Base-by-base conservation (phyloP, 805 yeast genomes). In the Saturnispora hagleri region DNA sequence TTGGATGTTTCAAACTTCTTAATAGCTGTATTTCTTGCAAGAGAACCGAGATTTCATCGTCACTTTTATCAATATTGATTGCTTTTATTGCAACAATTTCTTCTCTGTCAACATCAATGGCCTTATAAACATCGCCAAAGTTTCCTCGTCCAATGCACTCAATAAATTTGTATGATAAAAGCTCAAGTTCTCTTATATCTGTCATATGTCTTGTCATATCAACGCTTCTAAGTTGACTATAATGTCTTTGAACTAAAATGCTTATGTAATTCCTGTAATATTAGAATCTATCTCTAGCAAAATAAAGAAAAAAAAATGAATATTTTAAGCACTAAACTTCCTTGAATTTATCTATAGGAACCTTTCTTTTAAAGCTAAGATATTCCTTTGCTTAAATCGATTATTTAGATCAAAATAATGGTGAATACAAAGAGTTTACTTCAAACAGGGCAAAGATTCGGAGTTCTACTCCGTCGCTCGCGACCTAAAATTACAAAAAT, bases 81-180 rank as follows among this genome's bases (percentile, higher is more conserved):
- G 87, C 83, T 65, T 91, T 91, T n/a, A 93, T 76, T 3, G 99
- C 99, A 28, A 88, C 90, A 2, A 75, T 61, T 22, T 69, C 60
- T 4, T 70, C 67, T 2, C 73, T 66, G 5, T 54, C 55, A 10
- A 51, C 40, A 48, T 56, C 63, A 40, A 55, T 63, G 43, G 89
- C 93, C 60, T 73, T 78, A 63, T 80, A 88, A 40, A 88, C 96
- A 62, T 86, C 91, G 15, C 96, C 96, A 71, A 88, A 88, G 57
- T 85, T 85, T 0, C 96, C 96, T 52, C 79, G 73, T 0, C 96
- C 96, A 13, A 88, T 79, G 60, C 89, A 82, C 50, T 78, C 76
- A 24, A 72, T 60, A 27, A 80, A 55, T 8, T 63, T 63, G 58
- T 52, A 55, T 10, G 48, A 36, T n/a, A 27, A 33, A 10, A 50